These are phyloP conservation scores for Lasiodiplodia gonubiensis DNA, from an alignment of 2,329 filamentous ascomycete species.

Conservation along the genomic window DNA sequence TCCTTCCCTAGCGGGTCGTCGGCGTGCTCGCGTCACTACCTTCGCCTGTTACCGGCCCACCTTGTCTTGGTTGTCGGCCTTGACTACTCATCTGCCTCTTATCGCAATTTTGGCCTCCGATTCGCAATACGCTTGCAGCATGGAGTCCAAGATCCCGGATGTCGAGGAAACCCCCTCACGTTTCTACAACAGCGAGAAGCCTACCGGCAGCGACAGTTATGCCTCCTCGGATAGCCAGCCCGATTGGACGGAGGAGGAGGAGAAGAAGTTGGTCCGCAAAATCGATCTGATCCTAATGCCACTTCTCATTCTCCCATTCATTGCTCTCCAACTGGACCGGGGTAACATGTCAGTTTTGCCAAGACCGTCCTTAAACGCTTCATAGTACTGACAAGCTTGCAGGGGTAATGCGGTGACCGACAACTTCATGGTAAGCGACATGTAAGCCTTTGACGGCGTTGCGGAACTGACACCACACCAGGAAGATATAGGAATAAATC, in stretches of 20 bases:
- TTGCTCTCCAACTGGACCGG: slow-evolving; percentile 41
- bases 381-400: not conserved
- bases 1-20: not conserved
- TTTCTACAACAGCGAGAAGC: slow-evolving; percentile 7
- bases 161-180: slow-evolving; percentile 4
- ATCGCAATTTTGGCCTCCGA: slow-evolving; percentile 1
- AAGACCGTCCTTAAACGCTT: too few relatives aligned
- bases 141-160: slow-evolving; percentile 14
- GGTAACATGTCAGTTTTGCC: slow-evolving; percentile 35
- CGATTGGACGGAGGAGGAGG: slow-evolving; percentile 38
- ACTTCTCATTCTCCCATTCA: slow-evolving; percentile 41
- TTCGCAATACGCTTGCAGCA: slow-evolving; percentile 13
- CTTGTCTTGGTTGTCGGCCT: not conserved
- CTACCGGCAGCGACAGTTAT: slow-evolving; percentile 4
- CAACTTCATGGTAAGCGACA: slow-evolving; percentile 33
- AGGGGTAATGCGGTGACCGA: slow-evolving; percentile 38
- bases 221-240: not conserved
- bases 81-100: not conserved
- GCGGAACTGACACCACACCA: not conserved
- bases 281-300: slow-evolving; percentile 43
- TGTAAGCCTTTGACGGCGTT: not conserved
- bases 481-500: slow-evolving; percentile 39
- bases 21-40: not conserved
- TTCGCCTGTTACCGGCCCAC: not conserved
- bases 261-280: slow-evolving; percentile 39